Conservation (phyloP, 768 basidiomycete species). For the Tubosaeta brunneosetosa region DNA sequence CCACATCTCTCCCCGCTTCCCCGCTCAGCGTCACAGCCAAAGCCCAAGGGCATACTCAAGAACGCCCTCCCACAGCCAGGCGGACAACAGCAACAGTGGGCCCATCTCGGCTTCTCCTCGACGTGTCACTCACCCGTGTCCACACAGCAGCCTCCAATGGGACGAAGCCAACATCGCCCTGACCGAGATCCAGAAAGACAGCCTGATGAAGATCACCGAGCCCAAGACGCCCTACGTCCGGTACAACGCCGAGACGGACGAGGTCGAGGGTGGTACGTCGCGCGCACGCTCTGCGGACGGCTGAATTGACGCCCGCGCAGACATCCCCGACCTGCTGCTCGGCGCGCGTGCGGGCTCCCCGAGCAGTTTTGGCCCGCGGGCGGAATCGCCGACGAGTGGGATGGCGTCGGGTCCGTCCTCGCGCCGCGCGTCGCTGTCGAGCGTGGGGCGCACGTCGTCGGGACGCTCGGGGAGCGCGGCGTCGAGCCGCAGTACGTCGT, state of each 20-base stretch:
- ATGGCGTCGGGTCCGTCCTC: constrained; percentile 66
- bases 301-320: constrained; percentile 34
- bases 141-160: constrained; percentile 73
- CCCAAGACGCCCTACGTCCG: constrained; percentile 96
- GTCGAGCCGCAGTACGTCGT: constrained; percentile 77
- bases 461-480: constrained; percentile 61
- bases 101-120: background rate
- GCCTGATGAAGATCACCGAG: constrained; percentile 97
- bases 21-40: constrained; percentile 62
- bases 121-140: background rate
- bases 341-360: constrained; percentile 32
- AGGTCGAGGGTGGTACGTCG: constrained; percentile 74
- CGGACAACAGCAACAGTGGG: constrained; percentile 50
- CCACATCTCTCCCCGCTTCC: constrained; percentile 45
- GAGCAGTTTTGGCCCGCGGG: constrained; percentile 38
- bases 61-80: constrained; percentile 51
- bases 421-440: constrained; percentile 70
- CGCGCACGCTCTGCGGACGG: background rate
- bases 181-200: constrained; percentile 93
- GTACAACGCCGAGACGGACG: constrained; percentile 84
- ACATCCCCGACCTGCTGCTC: constrained; percentile 79
- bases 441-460: constrained; percentile 47
- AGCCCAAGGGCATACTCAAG: constrained; percentile 88
- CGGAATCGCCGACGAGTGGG: constrained; percentile 55
- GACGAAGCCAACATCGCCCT: constrained; percentile 91